Base-by-base conservation (phyloP, 2,329 filamentous ascomycete species). In the Penicillium sp. region DNA sequence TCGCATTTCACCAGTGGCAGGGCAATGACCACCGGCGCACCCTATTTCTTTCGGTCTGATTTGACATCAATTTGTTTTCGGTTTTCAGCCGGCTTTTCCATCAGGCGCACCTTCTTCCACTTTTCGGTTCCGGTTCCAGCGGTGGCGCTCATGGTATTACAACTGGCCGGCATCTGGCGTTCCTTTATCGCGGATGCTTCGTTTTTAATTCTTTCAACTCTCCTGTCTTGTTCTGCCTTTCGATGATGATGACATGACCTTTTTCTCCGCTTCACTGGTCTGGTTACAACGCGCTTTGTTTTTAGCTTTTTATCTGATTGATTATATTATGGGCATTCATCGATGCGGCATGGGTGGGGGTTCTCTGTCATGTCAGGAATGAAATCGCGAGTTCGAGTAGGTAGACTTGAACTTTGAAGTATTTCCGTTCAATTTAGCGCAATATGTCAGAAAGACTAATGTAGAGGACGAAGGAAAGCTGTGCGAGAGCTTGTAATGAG, bases 81-180 rank as follows among this genome's bases (percentile, higher is more conserved):
- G 42, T 46, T 42, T 32, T 44, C 49, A 49, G 42, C 41, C 32
- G 20, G 32, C 42, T 50, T 44, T 46, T 47, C n/a, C 51, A 32
- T 52, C 44, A 43, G 49, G 44, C 47, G 37, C 47, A 46, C 24
- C 42, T 52, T 55, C 20, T 46, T 41, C 18, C 49, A 42, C 35
- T 41, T 56, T 57, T 49, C 52, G 46, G 52, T 58, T 62, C 50
- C 55, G 46, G 53, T 58, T 62, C 50, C 54, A 67, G 62, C 65
- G 55, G 53, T 50, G 66, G 65, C 64, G 65, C 64, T 63, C 49
- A 60, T 60, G 65, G 64, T 63, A 56, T 68, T 66, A 52, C 20
- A 38, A 52, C 28, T 33, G 44, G 49, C 44, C 44, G 50, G 44
- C 49, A 52, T 53, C 33, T 27, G 59, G 59, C 52, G 55, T 65